Evolutionary conservation across 768 basidiomycete genomes (phyloP).

Genomic region (Flagelloscypha sp.): DNA sequence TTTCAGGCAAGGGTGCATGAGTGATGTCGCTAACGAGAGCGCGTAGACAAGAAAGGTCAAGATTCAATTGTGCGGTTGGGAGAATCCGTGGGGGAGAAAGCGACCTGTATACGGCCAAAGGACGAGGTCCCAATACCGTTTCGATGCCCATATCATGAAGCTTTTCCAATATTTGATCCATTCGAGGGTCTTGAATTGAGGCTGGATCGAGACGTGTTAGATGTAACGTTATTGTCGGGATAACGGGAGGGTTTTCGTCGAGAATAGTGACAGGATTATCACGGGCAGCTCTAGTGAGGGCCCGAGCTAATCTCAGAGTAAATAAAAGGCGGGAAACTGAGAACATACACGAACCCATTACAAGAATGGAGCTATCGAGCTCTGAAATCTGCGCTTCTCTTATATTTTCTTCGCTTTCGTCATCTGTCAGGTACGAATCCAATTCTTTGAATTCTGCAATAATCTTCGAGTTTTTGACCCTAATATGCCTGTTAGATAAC

Average conservation of each 20-base stretch:
- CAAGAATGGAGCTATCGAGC: slow-evolving; percentile 73
- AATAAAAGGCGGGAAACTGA: no score
- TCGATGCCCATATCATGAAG: slow-evolving; percentile 57
- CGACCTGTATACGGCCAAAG: no score
- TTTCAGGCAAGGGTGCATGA: slow-evolving; percentile 56
- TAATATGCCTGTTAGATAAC: slow-evolving; percentile 20
- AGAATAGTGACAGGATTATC: slow-evolving; percentile 37
- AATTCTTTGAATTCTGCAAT: slow-evolving; percentile 77
- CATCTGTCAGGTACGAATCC: slow-evolving; percentile 68
- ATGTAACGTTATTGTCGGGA: slow-evolving; percentile 49
- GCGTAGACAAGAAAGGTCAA: slow-evolving; percentile 80
- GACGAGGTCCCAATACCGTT: slow-evolving; percentile 62
- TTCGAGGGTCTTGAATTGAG: slow-evolving; percentile 40
- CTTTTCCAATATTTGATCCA: slow-evolving; percentile 46
- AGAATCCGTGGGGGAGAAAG: slow-evolving; percentile 19
- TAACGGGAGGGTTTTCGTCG: slow-evolving; percentile 21
- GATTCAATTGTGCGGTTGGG: slow-evolving; percentile 59
- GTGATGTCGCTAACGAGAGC: slow-evolving; percentile 79
- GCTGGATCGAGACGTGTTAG: slow-evolving; percentile 61
- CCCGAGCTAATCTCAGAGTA: slow-evolving; percentile 59
- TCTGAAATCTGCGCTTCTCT: no score
- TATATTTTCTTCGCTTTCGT: slow-evolving; percentile 28
- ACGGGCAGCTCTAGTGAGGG: slow-evolving; percentile 56
- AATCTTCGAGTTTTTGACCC: slow-evolving; percentile 70
- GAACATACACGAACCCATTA: no score